These are phyloP conservation scores for Phytophthora niederhauseri DNA, from an alignment of 352 stramenopile species.

Conservation along the genomic window DNA sequence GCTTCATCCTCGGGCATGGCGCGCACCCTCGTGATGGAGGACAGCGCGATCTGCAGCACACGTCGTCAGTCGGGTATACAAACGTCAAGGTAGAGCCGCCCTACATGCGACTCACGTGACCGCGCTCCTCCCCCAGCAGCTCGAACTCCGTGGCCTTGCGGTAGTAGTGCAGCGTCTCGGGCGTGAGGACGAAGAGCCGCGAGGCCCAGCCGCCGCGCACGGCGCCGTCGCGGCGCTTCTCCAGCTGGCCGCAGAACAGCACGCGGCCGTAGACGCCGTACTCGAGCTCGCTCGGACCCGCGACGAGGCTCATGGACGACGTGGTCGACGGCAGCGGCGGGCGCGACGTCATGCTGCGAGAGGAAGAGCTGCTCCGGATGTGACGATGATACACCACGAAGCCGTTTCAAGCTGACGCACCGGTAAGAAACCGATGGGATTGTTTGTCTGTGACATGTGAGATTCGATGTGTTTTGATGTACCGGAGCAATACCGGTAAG, in stretches of 20 bases:
- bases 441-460: conserved; percentile 4
- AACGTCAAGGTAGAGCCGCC: not conserved
- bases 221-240: conserved; percentile 78
- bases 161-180: conserved; percentile 83
- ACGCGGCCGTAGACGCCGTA: conserved; percentile 78
- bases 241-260: conserved; percentile 75
- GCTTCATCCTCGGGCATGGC: conserved; percentile 83
- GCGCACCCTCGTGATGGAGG: conserved; percentile 66
- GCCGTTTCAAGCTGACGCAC: not conserved
- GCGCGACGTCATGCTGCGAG: conserved; percentile 30
- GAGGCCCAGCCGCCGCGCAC: conserved; percentile 77
- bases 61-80: not conserved
- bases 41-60: conserved; percentile 56
- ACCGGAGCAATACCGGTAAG: too few species aligned
- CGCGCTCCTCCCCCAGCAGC: conserved; percentile 80
- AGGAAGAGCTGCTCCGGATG: conserved; percentile 5
- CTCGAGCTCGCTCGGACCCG: conserved; percentile 39
- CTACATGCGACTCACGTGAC: conserved; percentile 42
- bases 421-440: too few species aligned
- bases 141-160: conserved; percentile 74
- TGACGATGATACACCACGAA: conserved; percentile 16
- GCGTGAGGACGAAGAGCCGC: conserved; percentile 83
- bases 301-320: conserved; percentile 26
- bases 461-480: not conserved
- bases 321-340: conserved; percentile 30